Evolutionary conservation across 208 protist genomes (phyloP).

Genomic region (Leishmania major): DNA sequence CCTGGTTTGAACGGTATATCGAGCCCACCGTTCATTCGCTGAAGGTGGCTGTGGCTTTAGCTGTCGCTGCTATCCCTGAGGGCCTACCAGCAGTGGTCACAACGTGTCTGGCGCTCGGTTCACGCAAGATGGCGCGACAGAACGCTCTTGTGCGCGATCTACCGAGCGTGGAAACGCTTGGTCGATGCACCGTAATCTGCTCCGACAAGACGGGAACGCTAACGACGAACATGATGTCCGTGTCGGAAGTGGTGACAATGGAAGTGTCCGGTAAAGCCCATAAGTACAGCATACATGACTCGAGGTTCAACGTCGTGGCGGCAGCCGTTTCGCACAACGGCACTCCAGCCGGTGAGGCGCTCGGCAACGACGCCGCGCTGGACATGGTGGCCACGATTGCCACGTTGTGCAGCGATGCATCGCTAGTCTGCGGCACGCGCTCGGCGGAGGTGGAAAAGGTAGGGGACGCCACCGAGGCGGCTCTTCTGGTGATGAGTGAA

Average conservation of each 20-base stretch:
- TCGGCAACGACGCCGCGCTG: slow-evolving; percentile 51
- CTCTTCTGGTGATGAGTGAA: slow-evolving; percentile 89
- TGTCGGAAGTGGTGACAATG: slow-evolving; percentile 68
- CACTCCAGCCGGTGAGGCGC: slow-evolving; percentile 1
- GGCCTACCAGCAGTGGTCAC: slow-evolving; percentile 97
- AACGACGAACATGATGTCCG: slow-evolving; percentile 98
- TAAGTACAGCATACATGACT: slow-evolving; percentile 60
- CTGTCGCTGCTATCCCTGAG: slow-evolving; percentile 98
- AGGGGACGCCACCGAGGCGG: slow-evolving; percentile 92
- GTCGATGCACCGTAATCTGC: slow-evolving; percentile 98
- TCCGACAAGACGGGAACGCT: slow-evolving; percentile 99
- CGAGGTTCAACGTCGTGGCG: slow-evolving; percentile 49
- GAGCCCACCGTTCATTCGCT: slow-evolving; percentile 88
- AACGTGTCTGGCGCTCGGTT: slow-evolving; percentile 95
- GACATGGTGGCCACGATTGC: slow-evolving; percentile 61
- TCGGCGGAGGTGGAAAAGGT: slow-evolving; percentile 61
- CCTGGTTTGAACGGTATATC: slow-evolving; percentile 67
- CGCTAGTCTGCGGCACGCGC: slow-evolving; percentile 35
- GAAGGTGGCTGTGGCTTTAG: slow-evolving; percentile 97
- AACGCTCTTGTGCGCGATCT: slow-evolving; percentile 96
- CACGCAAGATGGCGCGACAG: slow-evolving; percentile 95
- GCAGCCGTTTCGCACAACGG: slow-evolving; percentile 32
- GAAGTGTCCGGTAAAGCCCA: slow-evolving; percentile 1
- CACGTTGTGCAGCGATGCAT: slow-evolving; percentile 84
- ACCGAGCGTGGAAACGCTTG: slow-evolving; percentile 98